Percentiles rank a stretch among this genome's conserved stretches.
Evolutionary conservation across 2,329 filamentous ascomycete species (phyloP).

Genomic region (Chlorencoelia australis): DNA sequence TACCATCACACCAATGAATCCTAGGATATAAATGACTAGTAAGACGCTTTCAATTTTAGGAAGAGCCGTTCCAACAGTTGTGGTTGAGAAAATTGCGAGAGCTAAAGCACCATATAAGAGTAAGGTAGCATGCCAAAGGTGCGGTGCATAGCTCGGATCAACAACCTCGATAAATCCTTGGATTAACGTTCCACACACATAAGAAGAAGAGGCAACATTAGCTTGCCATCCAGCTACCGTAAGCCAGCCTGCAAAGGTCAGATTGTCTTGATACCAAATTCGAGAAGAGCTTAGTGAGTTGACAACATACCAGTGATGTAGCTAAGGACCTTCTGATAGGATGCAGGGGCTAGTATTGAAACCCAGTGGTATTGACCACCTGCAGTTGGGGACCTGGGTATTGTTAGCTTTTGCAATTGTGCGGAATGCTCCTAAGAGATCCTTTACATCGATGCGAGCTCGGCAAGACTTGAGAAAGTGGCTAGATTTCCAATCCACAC

Average conservation of each 20-base stretch:
- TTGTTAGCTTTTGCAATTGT: not conserved
- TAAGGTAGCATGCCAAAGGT: slow-evolving; percentile 33
- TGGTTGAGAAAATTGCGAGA: slow-evolving; percentile 34
- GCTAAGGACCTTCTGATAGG: slow-evolving; percentile 40
- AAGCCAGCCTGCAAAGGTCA: slow-evolving; percentile 31
- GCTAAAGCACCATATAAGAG: slow-evolving; percentile 31
- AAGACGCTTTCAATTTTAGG: slow-evolving; percentile 34
- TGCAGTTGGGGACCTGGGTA: slow-evolving; percentile 38
- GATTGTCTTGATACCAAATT: not conserved
- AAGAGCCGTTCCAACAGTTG: slow-evolving; percentile 28
- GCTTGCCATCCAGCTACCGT: slow-evolving; percentile 36
- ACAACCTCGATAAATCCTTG: slow-evolving; percentile 31
- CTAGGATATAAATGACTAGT: slow-evolving; percentile 34
- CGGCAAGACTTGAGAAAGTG: slow-evolving; percentile 14
- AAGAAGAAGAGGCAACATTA: slow-evolving; percentile 30
- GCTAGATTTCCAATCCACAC: slow-evolving; percentile 21
- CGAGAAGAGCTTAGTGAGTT: too few species aligned
- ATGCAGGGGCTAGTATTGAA: slow-evolving; percentile 38
- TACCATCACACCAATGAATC: slow-evolving; percentile 34
- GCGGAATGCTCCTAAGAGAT: not conserved
- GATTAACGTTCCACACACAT: slow-evolving; percentile 34
- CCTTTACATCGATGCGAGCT: slow-evolving; percentile 19
- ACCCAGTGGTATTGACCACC: slow-evolving; percentile 51
- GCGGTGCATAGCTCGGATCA: slow-evolving; percentile 25
- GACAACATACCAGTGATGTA: slow-evolving; percentile 43